Percentiles rank a stretch among this genome's conserved stretches.
phyloP scores from a whole-genome alignment of 768 basidiomycete genomes.

The Mycena chlorophos region DNA sequence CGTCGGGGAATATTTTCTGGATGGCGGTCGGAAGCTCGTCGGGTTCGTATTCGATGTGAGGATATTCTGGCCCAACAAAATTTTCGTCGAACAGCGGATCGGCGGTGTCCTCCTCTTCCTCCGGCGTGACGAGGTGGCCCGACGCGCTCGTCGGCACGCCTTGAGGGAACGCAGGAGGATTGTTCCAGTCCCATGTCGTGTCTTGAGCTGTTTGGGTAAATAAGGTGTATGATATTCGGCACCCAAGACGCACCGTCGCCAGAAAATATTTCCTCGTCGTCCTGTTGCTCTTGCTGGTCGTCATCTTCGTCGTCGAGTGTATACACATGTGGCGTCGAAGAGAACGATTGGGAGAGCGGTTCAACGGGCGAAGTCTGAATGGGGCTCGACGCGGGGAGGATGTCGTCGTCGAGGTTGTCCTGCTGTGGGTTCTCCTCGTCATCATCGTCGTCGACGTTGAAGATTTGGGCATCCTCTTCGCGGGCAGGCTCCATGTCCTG shows the following conservation, averaged over 20 bases:
- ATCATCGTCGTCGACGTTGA: conserved; percentile 1
- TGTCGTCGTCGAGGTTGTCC: conserved; percentile 9
- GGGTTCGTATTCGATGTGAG: too few species aligned
- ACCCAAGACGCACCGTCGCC: not conserved
- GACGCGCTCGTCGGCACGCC: conserved; percentile 24
- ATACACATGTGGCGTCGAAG: conserved; percentile 21
- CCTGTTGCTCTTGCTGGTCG: not conserved
- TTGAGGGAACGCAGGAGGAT: conserved; percentile 33
- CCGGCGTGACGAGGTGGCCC: conserved; percentile 16
- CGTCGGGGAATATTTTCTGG: too few species aligned
- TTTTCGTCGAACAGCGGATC: not conserved
- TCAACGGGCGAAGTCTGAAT: conserved; percentile 16
- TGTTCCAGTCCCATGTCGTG: conserved; percentile 32
- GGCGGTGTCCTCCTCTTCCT: not conserved
- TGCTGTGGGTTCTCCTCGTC: not conserved
- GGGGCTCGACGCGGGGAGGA: conserved; percentile 11
- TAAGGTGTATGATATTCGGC: not conserved
- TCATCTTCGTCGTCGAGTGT: not conserved
- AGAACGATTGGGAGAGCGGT: not conserved
- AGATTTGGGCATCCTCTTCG: not conserved
- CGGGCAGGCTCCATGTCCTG: not conserved
- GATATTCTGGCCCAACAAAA: too few species aligned
- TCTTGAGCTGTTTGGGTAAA: not conserved
- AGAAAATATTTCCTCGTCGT: not conserved
- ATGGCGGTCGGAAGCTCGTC: too few species aligned